Conservation (phyloP, 1,284 basidiomycete species). For the Xerocomus cyaneibrunnescens region DNA sequence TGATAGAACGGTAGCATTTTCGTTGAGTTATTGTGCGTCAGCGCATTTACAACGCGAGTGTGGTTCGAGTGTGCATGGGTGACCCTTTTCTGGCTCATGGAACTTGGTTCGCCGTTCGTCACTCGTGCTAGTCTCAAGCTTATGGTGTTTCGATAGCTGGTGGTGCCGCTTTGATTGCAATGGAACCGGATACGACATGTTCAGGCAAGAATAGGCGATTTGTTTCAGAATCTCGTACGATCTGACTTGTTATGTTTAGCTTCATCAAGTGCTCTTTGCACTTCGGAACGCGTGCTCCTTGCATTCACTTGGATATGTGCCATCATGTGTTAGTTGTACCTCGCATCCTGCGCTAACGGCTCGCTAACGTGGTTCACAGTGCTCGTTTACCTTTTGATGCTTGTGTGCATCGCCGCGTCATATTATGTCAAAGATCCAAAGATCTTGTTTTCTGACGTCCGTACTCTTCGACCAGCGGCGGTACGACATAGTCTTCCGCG, state of each 20-base stretch:
- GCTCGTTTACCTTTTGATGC: conserved; percentile 42
- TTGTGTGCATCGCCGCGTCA: conserved; percentile 38
- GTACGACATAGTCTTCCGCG: conserved; percentile 30
- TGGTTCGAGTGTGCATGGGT: conserved; percentile 73
- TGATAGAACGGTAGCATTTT: conserved; percentile 48
- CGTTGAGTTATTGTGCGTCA: conserved; percentile 53
- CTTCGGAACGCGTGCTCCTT: conserved; percentile 55
- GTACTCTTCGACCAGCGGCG: conserved; percentile 43
- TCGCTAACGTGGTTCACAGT: conserved; percentile 34
- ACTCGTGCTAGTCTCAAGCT: neutral
- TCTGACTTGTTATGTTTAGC: conserved; percentile 17
- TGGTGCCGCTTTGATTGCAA: conserved; percentile 45
- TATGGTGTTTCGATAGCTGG: conserved; percentile 39
- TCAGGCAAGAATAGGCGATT: conserved; percentile 14
- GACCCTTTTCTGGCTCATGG: conserved; percentile 53
- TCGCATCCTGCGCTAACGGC: neutral
- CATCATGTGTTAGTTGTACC: conserved; percentile 47
- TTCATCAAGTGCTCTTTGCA: conserved; percentile 38
- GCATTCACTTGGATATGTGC: conserved; percentile 66
- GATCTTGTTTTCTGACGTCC: conserved; percentile 55
- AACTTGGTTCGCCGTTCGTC: conserved; percentile 51
- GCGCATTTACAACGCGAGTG: conserved; percentile 56
- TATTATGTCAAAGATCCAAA: conserved; percentile 42
- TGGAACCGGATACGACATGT: conserved; percentile 32
- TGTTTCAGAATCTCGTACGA: neutral